phyloP scores from a whole-genome alignment of 495 filamentous ascomycete species.

The Margaritispora aquatica region DNA sequence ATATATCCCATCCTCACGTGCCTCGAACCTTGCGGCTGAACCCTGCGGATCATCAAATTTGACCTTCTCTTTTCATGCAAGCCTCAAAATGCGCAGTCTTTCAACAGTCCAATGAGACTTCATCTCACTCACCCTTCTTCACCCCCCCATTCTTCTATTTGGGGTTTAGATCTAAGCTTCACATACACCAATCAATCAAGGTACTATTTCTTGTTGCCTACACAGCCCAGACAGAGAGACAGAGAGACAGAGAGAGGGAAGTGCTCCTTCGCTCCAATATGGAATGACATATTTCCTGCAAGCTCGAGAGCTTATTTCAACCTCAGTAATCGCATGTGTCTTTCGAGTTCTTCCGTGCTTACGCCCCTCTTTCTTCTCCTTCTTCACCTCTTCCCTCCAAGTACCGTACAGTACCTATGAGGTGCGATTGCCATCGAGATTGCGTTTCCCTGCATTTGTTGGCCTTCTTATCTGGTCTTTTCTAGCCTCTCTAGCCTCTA shows the following conservation, averaged over 20 bases:
- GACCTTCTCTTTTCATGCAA: neutral
- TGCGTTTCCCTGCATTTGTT: neutral
- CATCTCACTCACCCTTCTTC: no score
- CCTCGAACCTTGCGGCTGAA: neutral
- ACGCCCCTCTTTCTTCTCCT: no score
- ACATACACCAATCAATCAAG: no score
- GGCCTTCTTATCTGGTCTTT: neutral
- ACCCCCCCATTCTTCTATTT: no score
- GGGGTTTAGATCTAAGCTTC: no score
- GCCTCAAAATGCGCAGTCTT: neutral
- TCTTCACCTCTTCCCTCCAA: no score
- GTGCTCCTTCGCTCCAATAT: no score
- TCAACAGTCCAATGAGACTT: neutral
- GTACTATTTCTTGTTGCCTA: neutral
- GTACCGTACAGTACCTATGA: no score
- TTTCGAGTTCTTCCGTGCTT: slow-evolving; percentile 5
- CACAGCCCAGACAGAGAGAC: neutral
- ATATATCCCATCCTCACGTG: no score
- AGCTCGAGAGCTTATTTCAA: neutral
- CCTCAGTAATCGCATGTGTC: no score
- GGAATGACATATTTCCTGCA: neutral
- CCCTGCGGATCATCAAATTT: neutral
- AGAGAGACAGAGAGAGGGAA: no score
- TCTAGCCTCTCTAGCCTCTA: no score
- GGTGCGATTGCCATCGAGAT: neutral